phyloP scores from a whole-genome alignment of 2,329 filamentous ascomycete genomes.

The Metarhizium album region DNA sequence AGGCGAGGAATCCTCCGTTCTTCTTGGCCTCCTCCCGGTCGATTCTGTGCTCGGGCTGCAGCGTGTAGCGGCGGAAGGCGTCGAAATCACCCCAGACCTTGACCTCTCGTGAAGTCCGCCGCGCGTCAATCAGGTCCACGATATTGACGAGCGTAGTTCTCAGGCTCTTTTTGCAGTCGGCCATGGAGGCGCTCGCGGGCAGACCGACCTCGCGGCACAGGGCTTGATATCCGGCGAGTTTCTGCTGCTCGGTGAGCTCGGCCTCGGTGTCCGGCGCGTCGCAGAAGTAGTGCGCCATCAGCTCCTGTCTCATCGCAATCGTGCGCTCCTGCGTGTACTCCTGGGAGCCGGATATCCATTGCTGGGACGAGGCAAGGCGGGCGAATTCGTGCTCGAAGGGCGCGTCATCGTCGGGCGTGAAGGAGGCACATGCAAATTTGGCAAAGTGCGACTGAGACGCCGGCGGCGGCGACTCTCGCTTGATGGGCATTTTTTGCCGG shows the following conservation, averaged over 20 bases:
- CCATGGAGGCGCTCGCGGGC: constrained; percentile 6
- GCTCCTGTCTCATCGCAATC: constrained; percentile 19
- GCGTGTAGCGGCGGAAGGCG: constrained; percentile 15
- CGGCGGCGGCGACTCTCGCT: constrained; percentile 5
- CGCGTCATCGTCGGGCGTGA: constrained; percentile 17
- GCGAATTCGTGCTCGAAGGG: constrained; percentile 21
- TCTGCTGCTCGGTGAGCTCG: constrained; percentile 9
- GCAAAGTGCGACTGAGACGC: constrained; percentile 21
- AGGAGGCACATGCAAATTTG: constrained; percentile 18
- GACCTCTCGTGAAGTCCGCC: constrained; percentile 14
- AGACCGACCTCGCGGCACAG: constrained; percentile 19
- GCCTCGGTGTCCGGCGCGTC: constrained; percentile 7
- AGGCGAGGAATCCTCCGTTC: constrained; percentile 2
- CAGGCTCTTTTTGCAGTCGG: constrained; percentile 14
- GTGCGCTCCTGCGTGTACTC: constrained; percentile 19
- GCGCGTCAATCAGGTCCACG: constrained; percentile 20
- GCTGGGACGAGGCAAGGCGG: constrained; percentile 21
- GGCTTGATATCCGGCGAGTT: constrained; percentile 16
- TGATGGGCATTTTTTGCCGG: not conserved
- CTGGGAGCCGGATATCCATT: constrained; percentile 18
- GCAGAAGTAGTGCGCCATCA: constrained; percentile 19
- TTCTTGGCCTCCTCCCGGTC: constrained; percentile 13
- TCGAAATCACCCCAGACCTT: constrained; percentile 18
- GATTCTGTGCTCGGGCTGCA: constrained; percentile 12
- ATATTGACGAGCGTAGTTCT: constrained; percentile 21